Evolutionary conservation across 805 yeast genomes (phyloP).

Genomic region (Candida mattraensis): DNA sequence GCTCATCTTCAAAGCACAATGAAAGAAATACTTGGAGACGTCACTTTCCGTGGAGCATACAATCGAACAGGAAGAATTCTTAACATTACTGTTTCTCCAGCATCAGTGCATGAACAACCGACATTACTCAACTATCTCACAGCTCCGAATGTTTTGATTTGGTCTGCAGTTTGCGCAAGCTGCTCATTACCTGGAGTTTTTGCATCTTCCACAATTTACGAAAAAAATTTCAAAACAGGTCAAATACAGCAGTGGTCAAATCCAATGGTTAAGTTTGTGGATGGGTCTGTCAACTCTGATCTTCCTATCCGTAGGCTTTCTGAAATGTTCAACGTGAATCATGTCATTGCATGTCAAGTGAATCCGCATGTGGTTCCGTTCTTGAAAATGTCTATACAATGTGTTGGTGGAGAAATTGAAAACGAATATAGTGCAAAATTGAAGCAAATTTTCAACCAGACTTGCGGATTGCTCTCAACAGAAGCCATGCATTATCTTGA

Average conservation of each 20-base stretch:
- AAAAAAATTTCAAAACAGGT: slow-evolving; percentile 74
- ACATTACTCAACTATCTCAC: slow-evolving; percentile 75
- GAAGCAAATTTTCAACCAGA: slow-evolving; percentile 49
- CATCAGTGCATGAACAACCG: slow-evolving; percentile 89
- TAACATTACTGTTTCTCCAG: slow-evolving; percentile 91
- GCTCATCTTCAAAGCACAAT: slow-evolving; percentile 69
- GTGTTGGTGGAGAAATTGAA: slow-evolving; percentile 69
- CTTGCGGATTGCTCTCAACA: slow-evolving; percentile 58
- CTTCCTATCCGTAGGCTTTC: slow-evolving; percentile 85
- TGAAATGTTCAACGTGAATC: slow-evolving; percentile 97
- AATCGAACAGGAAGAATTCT: slow-evolving; percentile 91
- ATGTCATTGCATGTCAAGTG: slow-evolving; percentile 96
- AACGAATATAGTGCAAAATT: slow-evolving; percentile 56
- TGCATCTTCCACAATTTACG: slow-evolving; percentile 81
- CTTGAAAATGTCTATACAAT: slow-evolving; percentile 63
- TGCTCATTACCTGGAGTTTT: slow-evolving; percentile 94
- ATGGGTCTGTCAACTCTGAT: slow-evolving; percentile 95
- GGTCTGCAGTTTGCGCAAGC: slow-evolving; percentile 92
- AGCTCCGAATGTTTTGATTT: slow-evolving; percentile 75
- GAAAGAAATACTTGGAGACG: slow-evolving; percentile 77
- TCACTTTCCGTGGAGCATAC: slow-evolving; percentile 92
- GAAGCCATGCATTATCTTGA: slow-evolving; percentile 81
- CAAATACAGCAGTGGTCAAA: slow-evolving; percentile 80
- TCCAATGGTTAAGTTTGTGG: slow-evolving; percentile 76
- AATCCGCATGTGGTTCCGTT: slow-evolving; percentile 95